phyloP scores from a whole-genome alignment of 2,329 filamentous ascomycete species.

The Stromatinia cepivora region DNA sequence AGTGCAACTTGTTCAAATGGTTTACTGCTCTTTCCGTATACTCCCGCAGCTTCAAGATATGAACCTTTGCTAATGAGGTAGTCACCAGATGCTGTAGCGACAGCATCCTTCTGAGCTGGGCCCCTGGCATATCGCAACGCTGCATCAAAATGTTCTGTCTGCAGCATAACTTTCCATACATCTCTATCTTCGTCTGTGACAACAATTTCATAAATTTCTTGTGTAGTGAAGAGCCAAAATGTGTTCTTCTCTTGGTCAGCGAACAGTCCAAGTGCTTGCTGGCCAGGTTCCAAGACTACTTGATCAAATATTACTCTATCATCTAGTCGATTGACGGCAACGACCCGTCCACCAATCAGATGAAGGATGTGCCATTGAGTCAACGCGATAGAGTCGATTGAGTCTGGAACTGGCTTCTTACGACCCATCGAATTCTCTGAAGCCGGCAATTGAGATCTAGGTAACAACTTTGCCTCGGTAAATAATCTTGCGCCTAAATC shows the following conservation, averaged over 20 bases:
- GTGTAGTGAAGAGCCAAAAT: slow-evolving; percentile 90
- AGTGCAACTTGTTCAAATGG: slow-evolving; percentile 95
- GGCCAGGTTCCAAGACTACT: slow-evolving; percentile 74
- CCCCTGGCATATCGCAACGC: slow-evolving; percentile 84
- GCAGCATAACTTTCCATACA: slow-evolving; percentile 91
- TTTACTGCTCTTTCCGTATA: slow-evolving; percentile 95
- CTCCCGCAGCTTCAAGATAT: slow-evolving; percentile 79
- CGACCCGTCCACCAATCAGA: slow-evolving; percentile 77
- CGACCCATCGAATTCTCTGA: slow-evolving; percentile 65
- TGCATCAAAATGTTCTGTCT: slow-evolving; percentile 81
- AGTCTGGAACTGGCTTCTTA: slow-evolving; percentile 65
- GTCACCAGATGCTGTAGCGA: slow-evolving; percentile 90
- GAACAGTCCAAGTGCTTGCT: slow-evolving; percentile 78
- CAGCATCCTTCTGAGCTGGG: slow-evolving; percentile 79
- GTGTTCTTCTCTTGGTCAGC: slow-evolving; percentile 94
- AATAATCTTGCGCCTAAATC: slow-evolving; percentile 75
- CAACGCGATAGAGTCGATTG: slow-evolving; percentile 76
- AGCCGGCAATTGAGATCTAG: slow-evolving; percentile 70
- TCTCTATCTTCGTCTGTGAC: slow-evolving; percentile 88
- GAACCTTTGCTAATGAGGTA: slow-evolving; percentile 78
- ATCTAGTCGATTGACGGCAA: slow-evolving; percentile 84
- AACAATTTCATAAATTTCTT: slow-evolving; percentile 92
- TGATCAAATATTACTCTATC: slow-evolving; percentile 87
- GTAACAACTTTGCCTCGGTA: slow-evolving; percentile 73
- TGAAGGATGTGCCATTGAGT: slow-evolving; percentile 93